Conservation (phyloP, 345 rosid genomes). For the Eucalyptus tenuipes region DNA sequence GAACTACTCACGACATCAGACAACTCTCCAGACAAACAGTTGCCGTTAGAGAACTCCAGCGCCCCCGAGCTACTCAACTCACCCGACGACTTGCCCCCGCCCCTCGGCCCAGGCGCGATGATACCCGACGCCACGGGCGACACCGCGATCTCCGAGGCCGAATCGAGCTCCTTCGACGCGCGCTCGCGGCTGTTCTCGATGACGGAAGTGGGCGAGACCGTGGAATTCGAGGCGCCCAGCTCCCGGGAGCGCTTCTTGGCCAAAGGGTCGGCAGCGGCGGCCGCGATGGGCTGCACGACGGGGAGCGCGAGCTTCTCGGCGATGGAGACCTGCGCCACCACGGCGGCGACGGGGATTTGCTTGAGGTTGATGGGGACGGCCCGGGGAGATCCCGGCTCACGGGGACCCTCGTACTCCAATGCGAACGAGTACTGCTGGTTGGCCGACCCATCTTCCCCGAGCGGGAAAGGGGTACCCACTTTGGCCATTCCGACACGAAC, state of each 20-base stretch:
- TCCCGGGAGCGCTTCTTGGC: conserved; percentile 31
- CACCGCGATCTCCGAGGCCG: conserved; percentile 11
- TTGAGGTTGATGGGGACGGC: conserved; percentile 86
- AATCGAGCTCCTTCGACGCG: conserved; percentile 1
- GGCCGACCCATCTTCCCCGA: conserved; percentile 22
- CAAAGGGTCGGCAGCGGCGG: conserved; percentile 31
- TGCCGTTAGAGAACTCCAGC: conserved; percentile 20
- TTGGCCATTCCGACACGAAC: conserved; percentile 3
- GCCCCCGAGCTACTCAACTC: conserved; percentile 52
- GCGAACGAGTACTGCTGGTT: conserved; percentile 63
- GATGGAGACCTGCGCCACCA: conserved; percentile 56
- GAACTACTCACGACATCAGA: conserved; percentile 12
- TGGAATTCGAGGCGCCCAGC: conserved; percentile 27
- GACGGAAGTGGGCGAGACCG: conserved; percentile 63
- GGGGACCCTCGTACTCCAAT: conserved; percentile 82
- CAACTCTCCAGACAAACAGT: conserved; percentile 42
- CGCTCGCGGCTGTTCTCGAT: conserved; percentile 9
- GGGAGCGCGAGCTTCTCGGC: conserved; percentile 53
- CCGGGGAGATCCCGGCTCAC: conserved; percentile 57
- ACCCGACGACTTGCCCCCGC: conserved; percentile 34
- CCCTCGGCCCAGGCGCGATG: conserved; percentile 14
- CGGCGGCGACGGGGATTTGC: conserved; percentile 91
- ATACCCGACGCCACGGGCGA: conserved; percentile 20
- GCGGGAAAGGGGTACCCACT: conserved; percentile 10
- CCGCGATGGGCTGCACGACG: conserved; percentile 63